Conservation (phyloP, 2,329 filamentous ascomycete species). For the Cercospora sp. region DNA sequence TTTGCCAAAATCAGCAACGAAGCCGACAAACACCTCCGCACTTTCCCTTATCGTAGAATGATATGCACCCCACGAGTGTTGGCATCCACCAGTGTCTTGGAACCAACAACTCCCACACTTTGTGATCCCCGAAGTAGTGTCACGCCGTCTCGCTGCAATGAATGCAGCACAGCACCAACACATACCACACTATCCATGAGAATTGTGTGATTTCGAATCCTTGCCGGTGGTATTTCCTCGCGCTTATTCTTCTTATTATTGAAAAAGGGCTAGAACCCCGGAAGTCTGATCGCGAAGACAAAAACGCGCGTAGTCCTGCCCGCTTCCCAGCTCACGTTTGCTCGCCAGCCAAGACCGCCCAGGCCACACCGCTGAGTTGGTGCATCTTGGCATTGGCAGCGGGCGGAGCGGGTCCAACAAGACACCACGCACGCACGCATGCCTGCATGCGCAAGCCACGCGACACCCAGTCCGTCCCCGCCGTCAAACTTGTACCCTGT, state of each 20-base stretch:
- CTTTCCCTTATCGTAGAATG: not conserved
- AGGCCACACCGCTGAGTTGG: slow-evolving; percentile 21
- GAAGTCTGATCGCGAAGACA: not conserved
- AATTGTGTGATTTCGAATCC: not conserved
- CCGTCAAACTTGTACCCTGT: not conserved
- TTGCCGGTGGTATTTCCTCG: not conserved
- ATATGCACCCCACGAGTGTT: not conserved
- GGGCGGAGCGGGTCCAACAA: not conserved
- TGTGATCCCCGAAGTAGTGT: not conserved
- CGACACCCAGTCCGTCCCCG: not conserved
- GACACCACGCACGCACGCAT: slow-evolving; percentile 2
- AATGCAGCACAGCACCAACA: not conserved
- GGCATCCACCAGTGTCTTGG: not conserved
- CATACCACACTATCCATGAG: not conserved
- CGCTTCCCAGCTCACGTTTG: not conserved
- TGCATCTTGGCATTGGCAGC: slow-evolving; percentile 13
- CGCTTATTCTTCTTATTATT: not conserved
- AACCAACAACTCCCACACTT: not conserved
- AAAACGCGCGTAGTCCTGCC: not conserved
- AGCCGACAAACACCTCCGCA: not conserved
- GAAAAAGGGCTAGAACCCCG: not conserved
- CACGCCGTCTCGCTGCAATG: not conserved
- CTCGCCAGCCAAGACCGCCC: slow-evolving; percentile 16
- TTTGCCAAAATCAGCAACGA: not conserved
- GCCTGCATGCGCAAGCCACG: slow-evolving; percentile 17